Evolutionary conservation across 768 basidiomycete genomes (phyloP), one percentile per base, ranked within the genome.

Genomic region (Boletus rufocinnamomeus): DNA sequence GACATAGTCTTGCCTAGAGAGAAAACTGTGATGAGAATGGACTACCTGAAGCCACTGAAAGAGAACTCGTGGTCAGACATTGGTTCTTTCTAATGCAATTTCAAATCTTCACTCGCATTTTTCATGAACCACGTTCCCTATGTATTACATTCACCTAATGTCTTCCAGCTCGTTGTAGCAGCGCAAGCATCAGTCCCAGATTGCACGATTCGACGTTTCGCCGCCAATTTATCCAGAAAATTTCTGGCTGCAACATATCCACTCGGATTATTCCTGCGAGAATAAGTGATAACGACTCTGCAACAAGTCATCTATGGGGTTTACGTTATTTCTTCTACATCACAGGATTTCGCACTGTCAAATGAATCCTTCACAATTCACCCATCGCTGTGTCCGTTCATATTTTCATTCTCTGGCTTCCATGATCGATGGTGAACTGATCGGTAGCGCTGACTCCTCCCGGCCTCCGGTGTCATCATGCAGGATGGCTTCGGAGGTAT

Each of bases 1-100:
- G 86, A 91, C 64, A 74, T 93, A 19, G 83, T 88, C 30, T 63
- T 70, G 44, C 75, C 82, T 50, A 80, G 81, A 43, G 77, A 80
- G 60, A 79, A 78, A 63, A 76, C 77, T 2, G 72, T 77, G 21
- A 70, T 70, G 57, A 65, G 70, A 49, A 53, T 59, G 64, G 71
- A 68, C 53, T 68, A 64, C 47, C 52, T 68, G 43, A 72, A 57
- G 21, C 59, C 65, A 17, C 52, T 46, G 30, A 67, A 62, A 50
- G 38, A 53, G 40, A 60, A 17, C 46, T 73, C 69, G 34, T 72
- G 71, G 71, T 73, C 71, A 30, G 71, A 69, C 47, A 54, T 61
- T 19, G 43, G 43, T 30, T 51, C 50, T 34, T 59, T 65, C 48
- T 60, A 60, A 68, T 43, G 28, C 34, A 44, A 6, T 14, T 43